Base-by-base conservation (phyloP, 495 filamentous ascomycete genomes). In the Bathelium albidoporum region DNA sequence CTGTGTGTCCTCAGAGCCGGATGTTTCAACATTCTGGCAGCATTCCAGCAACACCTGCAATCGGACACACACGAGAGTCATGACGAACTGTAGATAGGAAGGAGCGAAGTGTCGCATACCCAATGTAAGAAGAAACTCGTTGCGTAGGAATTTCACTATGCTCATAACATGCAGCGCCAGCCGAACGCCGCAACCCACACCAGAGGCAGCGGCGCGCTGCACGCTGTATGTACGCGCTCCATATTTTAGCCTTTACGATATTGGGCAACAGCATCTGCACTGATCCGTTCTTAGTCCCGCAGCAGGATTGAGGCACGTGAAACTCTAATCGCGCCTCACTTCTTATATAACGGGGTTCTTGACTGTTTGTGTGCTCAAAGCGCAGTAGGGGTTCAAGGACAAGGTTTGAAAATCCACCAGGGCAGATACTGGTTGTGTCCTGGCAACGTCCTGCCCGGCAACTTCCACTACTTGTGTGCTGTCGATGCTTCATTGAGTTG, bases 341-440 rank as follows among this genome's bases (percentile, higher is more conserved):
- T 5, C 49, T 28, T 28, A 55, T 55, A 55, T 55, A 55, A 55
- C 49, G 49, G 49, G 49, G 49, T 55, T 55, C 24, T 9, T 55
- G n/a, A 3, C 22, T 11, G 5, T 2, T 55, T 7, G 7, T 10
- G 24, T 10, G 22, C 22, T 29, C 49, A 11, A 28, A 29, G 20
- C 24, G 4, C 5, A n/a, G 5, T 29, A 2, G 2, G 49, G 49
- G 22, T 11, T 55, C 20, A 55, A 20, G 20, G 49, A 29, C 24
- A 55, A 16, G 49, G 49, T 28, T 20, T 28, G 20, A 7, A 9
- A 20, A 9, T 29, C 24, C 20, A 55, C 20, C 49, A 55, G 49
- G 49, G 49, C 49, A 39, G 34, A 39, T 39, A 14, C 34, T 39
- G n/a, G n/a, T n/a, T n/a, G n/a, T n/a, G 34, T 39, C 34, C 34